Percentiles rank a stretch among this genome's conserved stretches.
Evolutionary conservation across 306 rosid genomes (phyloP).

Genomic region (Prosopis cineraria): DNA sequence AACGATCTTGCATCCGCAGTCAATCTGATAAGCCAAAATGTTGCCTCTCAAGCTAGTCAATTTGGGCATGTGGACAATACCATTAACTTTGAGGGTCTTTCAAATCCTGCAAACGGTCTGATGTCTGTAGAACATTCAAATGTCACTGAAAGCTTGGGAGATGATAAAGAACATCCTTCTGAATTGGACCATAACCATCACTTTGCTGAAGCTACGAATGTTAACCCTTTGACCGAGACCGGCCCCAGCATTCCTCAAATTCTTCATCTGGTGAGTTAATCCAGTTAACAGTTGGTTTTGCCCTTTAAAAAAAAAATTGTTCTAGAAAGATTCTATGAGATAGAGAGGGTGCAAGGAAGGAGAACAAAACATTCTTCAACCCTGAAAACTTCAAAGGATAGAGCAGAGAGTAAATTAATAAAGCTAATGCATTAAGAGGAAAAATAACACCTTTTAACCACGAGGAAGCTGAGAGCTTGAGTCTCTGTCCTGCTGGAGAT

Average conservation of each 20-base stretch:
- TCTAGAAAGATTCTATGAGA: neutral
- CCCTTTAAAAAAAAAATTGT: too few species aligned
- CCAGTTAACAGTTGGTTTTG: slow-evolving; percentile 28
- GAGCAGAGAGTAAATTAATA: slow-evolving; percentile 14
- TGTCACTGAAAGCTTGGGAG: slow-evolving; percentile 52
- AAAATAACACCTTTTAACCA: neutral
- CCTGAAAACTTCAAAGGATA: slow-evolving; percentile 6
- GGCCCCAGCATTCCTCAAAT: slow-evolving; percentile 94
- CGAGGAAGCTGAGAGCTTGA: slow-evolving; percentile 6
- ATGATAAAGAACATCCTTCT: slow-evolving; percentile 52
- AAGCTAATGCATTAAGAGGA: neutral
- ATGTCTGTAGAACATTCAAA: slow-evolving; percentile 53
- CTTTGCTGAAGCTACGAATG: slow-evolving; percentile 51
- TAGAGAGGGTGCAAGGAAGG: slow-evolving; percentile 12
- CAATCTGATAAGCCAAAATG: slow-evolving; percentile 52
- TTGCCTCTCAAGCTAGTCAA: slow-evolving; percentile 56
- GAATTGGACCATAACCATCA: slow-evolving; percentile 56
- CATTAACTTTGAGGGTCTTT: slow-evolving; percentile 59
- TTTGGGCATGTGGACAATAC: slow-evolving; percentile 54
- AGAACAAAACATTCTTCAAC: slow-evolving; percentile 1
- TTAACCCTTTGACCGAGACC: slow-evolving; percentile 55
- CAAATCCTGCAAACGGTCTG: slow-evolving; percentile 60
- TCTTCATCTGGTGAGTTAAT: slow-evolving; percentile 82
- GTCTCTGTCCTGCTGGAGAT: neutral
- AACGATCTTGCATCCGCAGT: slow-evolving; percentile 51